A percentile compares a stretch with the other conserved stretches of the same genome.
Evolutionary conservation across 176 grass and related monocot species (phyloP).

Genomic region (Bolboschoenus planiculmis): DNA sequence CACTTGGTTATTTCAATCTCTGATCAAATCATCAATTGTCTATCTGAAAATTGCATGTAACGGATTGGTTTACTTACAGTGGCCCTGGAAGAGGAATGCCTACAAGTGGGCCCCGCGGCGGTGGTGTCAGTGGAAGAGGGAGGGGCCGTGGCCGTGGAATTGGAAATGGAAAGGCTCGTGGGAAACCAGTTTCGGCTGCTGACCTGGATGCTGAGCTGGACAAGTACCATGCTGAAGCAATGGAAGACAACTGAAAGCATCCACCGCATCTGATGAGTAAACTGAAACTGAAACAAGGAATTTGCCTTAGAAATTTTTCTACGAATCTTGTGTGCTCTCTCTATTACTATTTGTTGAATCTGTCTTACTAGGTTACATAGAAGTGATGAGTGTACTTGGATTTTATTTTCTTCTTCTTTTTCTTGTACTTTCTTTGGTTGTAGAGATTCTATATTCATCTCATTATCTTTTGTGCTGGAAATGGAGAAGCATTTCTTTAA

Average conservation of each 20-base stretch:
- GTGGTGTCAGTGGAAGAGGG: slow-evolving; percentile 26
- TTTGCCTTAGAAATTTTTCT: neutral
- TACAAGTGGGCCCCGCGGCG: slow-evolving; percentile 31
- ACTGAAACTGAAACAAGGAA: neutral
- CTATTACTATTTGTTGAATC: neutral
- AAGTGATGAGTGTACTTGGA: neutral
- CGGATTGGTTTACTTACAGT: slow-evolving; percentile 27
- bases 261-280: neutral
- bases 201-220: slow-evolving; percentile 84
- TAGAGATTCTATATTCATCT: slow-evolving; percentile 5
- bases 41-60: neutral
- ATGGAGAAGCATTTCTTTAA: neutral
- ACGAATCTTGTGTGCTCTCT: neutral
- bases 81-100: slow-evolving; percentile 29
- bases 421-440: neutral
- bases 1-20: neutral
- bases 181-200: slow-evolving; percentile 33
- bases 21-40: neutral
- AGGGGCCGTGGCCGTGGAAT: slow-evolving; percentile 28
- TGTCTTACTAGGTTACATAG: slow-evolving; percentile 4
- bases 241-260: slow-evolving; percentile 46
- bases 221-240: slow-evolving; percentile 54
- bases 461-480: neutral
- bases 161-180: slow-evolving; percentile 35
- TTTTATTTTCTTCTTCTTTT: neutral